phyloP scores from a whole-genome alignment of 129 eudicot genomes.

The Erigeron canadensis region DNA sequence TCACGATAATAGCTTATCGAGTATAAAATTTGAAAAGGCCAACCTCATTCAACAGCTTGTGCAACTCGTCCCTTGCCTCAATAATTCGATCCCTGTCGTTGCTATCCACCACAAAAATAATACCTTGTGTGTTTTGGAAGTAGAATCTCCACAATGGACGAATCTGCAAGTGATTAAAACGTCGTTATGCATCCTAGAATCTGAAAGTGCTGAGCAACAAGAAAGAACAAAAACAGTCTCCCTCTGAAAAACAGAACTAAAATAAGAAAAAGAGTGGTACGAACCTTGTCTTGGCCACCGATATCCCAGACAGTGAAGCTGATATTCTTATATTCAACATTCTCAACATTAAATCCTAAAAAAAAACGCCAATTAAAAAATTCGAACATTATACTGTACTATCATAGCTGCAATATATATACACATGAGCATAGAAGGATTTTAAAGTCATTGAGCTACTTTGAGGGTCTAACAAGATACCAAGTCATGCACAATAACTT shows the following conservation, averaged over 20 bases:
- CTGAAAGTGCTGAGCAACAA: too few relatives aligned
- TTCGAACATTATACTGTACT: too few relatives aligned
- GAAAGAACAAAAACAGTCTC: too few relatives aligned
- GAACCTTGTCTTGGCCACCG: slow-evolving; percentile 50
- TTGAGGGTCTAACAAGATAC: too few relatives aligned
- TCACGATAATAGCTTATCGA: background rate
- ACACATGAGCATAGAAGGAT: too few relatives aligned
- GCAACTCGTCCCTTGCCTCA: background rate
- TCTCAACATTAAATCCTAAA: slow-evolving; percentile 49
- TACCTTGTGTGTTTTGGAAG: background rate
- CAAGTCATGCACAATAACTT: too few relatives aligned
- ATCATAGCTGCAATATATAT: too few relatives aligned
- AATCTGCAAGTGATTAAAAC: background rate
- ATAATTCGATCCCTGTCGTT: background rate
- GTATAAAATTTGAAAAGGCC: background rate
- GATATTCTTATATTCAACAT: slow-evolving; percentile 53
- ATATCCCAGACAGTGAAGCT: slow-evolving; percentile 58
- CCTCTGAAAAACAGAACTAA: too few relatives aligned
- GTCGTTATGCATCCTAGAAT: too few relatives aligned
- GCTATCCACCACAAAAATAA: background rate
- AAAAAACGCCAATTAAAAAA: background rate
- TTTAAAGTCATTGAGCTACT: too few relatives aligned
- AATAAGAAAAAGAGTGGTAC: background rate
- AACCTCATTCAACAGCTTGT: slow-evolving; percentile 1
- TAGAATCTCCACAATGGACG: slow-evolving; percentile 1